Evolutionary conservation across 1,139 yeast genomes (phyloP), one percentile per base, ranked within the genome.

Genomic region (Meyerozyma sp.): DNA sequence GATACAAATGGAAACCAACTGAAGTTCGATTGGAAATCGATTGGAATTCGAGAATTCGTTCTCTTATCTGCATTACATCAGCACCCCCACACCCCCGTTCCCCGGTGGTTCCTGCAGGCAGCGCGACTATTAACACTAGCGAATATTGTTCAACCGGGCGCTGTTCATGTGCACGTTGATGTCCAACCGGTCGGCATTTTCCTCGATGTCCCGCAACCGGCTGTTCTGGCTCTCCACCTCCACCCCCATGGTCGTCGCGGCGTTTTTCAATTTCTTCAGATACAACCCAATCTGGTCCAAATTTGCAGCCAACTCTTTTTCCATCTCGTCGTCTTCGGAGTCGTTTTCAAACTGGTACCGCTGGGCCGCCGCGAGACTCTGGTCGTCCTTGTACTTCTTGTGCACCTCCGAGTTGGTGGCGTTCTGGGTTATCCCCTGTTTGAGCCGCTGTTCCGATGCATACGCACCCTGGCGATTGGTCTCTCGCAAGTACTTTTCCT

Each of bases 291-390:
- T 79, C 61, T 75, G 79, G 48, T 77, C 81, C 59, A 79, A 65
- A 54, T 79, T 79, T 44, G 62, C 52, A 10, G 80, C 76, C 54
- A 77, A 65, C 49, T 79, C 82, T 52, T 77, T 77, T 54, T 79
- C 84, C 72, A 75, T 73, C 46, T 74, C 79, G 50, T 79, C 83
- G 54, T 79, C 84, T 53, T 78, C 83, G 41, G 72, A 70, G 55
- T 79, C 83, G 46, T 70, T 69, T 54, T 74, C 80, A 55, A 74
- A 73, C 53, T 74, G 79, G 55, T 73, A 74, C 43, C 78, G 48
- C 49, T 65, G 57, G 1, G 83, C 82, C 11, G 74, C 76, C 29
- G 63, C 64, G 44, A 78, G 68, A 44, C 73, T 64, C 48, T 68
- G 62, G 45, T 77, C 79, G 30, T 76, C 77, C 47, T 69, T 75